A percentile compares a stretch with the other conserved stretches of the same genome.
These are phyloP conservation scores for Aureobasidium zeae DNA, from an alignment of 2,329 filamentous ascomycete species.

Conservation along the genomic window DNA sequence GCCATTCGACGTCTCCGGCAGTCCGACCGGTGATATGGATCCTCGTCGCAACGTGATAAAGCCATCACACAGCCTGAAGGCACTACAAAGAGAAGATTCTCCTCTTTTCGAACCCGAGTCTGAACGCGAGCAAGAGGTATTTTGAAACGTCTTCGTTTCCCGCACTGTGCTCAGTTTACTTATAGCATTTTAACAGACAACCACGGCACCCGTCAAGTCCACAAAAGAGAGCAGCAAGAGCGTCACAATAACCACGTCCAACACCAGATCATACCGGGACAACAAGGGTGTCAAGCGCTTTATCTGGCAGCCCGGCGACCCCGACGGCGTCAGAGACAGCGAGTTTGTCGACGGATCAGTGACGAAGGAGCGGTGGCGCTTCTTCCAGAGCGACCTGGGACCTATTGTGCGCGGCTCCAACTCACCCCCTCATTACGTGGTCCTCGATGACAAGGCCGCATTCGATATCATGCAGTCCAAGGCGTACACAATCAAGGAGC, in stretches of 20 bases:
- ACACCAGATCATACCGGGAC: slow-evolving; percentile 11
- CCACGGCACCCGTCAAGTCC: too few relatives aligned
- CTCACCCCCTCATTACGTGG: slow-evolving; percentile 31
- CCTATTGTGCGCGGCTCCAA: slow-evolving; percentile 23
- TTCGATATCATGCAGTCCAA: slow-evolving; percentile 28
- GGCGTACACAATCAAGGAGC: slow-evolving; percentile 22
- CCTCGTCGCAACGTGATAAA: too few relatives aligned
- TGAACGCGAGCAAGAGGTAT: too few relatives aligned
- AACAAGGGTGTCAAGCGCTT: slow-evolving; percentile 23
- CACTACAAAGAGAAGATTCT: too few relatives aligned
- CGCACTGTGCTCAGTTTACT: too few relatives aligned
- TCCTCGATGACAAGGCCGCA: slow-evolving; percentile 33
- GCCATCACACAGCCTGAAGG: too few relatives aligned
- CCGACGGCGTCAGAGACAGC: slow-evolving; percentile 27
- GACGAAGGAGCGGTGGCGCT: slow-evolving; percentile 29
- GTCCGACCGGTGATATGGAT: too few relatives aligned
- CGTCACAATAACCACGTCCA: too few relatives aligned
- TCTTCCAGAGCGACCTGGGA: slow-evolving; percentile 30
- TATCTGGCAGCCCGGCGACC: slow-evolving; percentile 33
- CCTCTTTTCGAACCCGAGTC: too few relatives aligned
- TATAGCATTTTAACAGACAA: too few relatives aligned
- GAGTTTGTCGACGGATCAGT: slow-evolving; percentile 24
- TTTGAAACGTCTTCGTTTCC: too few relatives aligned
- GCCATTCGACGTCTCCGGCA: too few relatives aligned
- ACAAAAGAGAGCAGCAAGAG: neutral